Percentiles rank a stretch among this genome's conserved stretches.
phyloP scores from a whole-genome alignment of 768 basidiomycete genomes.

The Hemileccinum rubropunctum region DNA sequence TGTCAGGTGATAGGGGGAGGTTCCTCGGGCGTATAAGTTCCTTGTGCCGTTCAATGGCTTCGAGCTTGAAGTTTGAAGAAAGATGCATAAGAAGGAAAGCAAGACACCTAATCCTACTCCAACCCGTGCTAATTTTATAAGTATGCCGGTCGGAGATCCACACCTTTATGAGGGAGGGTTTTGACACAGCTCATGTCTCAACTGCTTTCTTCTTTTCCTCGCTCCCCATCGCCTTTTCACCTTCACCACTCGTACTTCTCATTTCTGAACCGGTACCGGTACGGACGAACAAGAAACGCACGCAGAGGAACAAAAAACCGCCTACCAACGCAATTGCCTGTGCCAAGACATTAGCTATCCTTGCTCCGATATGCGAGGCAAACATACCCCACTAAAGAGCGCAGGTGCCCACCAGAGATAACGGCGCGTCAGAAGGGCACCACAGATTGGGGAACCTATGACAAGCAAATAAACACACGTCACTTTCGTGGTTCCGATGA shows the following conservation, averaged over 20 bases:
- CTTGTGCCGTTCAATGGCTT: too few species aligned
- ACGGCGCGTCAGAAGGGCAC: conserved; percentile 48
- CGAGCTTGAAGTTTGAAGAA: too few species aligned
- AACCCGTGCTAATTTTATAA: too few species aligned
- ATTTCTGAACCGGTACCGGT: background rate
- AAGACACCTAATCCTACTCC: too few species aligned
- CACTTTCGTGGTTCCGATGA: background rate
- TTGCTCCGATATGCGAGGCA: background rate
- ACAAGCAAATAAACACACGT: conserved; percentile 16
- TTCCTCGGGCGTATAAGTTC: too few species aligned
- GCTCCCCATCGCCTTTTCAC: too few species aligned
- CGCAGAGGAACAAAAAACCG: conserved; percentile 9
- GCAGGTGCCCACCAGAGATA: conserved; percentile 60
- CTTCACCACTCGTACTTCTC: background rate
- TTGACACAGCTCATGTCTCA: too few species aligned
- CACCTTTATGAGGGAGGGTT: too few species aligned
- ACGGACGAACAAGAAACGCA: conserved; percentile 8
- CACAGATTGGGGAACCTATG: conserved; percentile 53
- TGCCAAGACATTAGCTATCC: background rate
- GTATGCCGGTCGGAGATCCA: too few species aligned
- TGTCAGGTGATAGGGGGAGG: too few species aligned
- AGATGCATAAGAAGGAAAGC: too few species aligned
- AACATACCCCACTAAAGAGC: conserved; percentile 46
- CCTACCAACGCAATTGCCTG: conserved; percentile 10
- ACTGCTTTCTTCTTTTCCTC: background rate